Conservation (phyloP, 257 asterid genomes). For the Fraxinus excelsior region DNA sequence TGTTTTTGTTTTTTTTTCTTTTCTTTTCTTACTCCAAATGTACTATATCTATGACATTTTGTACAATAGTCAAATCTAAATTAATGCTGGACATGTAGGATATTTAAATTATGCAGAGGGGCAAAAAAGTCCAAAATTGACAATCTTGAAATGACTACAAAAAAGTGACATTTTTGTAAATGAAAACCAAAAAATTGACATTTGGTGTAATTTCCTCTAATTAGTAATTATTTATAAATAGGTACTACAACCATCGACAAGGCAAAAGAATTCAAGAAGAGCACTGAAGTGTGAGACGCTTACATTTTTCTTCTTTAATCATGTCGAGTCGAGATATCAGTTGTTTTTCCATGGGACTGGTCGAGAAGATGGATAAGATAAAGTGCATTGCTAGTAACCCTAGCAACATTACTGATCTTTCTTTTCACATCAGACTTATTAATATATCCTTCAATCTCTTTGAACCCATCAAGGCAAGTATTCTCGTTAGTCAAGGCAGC, state of each 20-base stretch:
- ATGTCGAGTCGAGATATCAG: not conserved
- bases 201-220: too few relatives aligned
- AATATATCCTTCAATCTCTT: conserved; percentile 53
- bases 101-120: too few relatives aligned
- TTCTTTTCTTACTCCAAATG: too few relatives aligned
- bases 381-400: conserved; percentile 90
- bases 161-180: too few relatives aligned
- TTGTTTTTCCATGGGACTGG: not conserved
- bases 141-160: too few relatives aligned
- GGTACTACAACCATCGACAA: not conserved
- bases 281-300: not conserved
- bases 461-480: conserved; percentile 87
- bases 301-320: not conserved
- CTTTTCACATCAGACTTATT: conserved; percentile 63
- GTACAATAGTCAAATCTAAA: too few relatives aligned
- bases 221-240: not conserved
- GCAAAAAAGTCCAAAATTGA: too few relatives aligned
- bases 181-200: too few relatives aligned
- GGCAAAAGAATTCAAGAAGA: not conserved
- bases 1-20: too few relatives aligned
- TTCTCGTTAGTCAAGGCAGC: conserved; percentile 90
- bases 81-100: too few relatives aligned
- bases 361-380: conserved; percentile 73
- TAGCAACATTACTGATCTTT: conserved; percentile 61
- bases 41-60: too few relatives aligned